Percentiles rank a stretch among this genome's conserved stretches.
These are phyloP conservation scores for Alternaria hordeiaustralica DNA, from an alignment of 2,329 filamentous ascomycete genomes.

Conservation along the genomic window DNA sequence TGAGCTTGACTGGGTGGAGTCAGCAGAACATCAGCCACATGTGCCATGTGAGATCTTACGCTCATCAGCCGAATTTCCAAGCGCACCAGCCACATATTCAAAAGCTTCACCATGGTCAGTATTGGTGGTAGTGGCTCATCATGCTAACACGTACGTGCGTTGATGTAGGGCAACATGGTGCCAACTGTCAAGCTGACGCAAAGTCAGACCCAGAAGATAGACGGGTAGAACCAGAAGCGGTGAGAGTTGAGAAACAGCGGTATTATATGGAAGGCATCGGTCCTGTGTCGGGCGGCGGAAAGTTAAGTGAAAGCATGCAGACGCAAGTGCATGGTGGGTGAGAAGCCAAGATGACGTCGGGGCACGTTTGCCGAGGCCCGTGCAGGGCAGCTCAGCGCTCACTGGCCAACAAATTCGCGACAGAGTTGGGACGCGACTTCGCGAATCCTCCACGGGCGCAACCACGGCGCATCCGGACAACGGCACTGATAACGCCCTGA, in stretches of 20 bases:
- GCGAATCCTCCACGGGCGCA: neutral
- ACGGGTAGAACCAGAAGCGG: neutral
- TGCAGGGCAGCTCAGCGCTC: constrained; percentile 7
- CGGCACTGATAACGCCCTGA: neutral
- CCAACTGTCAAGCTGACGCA: neutral
- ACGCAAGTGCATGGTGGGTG: constrained; percentile 1
- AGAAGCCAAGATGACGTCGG: constrained; percentile 18
- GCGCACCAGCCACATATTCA: constrained; percentile 60
- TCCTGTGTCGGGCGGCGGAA: constrained; percentile 18
- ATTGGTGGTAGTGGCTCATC: neutral
- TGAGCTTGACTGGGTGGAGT: constrained; percentile 81
- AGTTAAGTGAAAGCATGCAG: neutral
- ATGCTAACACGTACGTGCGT: constrained; percentile 59
- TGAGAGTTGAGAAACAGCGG: neutral
- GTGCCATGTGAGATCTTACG: constrained; percentile 51
- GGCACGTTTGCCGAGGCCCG: constrained; percentile 5
- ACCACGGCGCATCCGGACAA: neutral
- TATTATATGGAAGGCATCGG: constrained; percentile 18
- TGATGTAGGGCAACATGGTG: constrained; percentile 69
- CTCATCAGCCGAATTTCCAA: constrained; percentile 71
- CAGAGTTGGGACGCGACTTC: constrained; percentile 4
- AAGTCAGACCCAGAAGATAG: too few relatives aligned
- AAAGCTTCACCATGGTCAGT: constrained; percentile 59
- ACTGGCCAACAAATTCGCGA: constrained; percentile 11
- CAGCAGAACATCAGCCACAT: constrained; percentile 2